A percentile compares a stretch with the other conserved stretches of the same genome.
Conservation (phyloP, 106 monocot species). For the Dioscorea alata region DNA sequence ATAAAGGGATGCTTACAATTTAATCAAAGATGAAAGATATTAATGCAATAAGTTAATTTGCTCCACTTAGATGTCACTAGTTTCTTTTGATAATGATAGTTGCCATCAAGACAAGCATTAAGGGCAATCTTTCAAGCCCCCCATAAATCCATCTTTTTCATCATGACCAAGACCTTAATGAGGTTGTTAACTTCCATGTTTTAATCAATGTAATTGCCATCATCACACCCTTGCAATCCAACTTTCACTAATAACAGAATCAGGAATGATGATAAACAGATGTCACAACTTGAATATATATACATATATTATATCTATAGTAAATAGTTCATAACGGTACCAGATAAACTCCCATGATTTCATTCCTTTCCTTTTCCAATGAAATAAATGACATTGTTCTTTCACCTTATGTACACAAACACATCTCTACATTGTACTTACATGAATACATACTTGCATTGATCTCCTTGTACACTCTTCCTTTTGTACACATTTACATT, state of each 20-base stretch:
- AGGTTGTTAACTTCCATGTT: slow-evolving; percentile 1
- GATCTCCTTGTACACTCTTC: too few relatives aligned
- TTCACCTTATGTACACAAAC: too few relatives aligned
- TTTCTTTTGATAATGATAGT: background rate
- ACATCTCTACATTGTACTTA: too few relatives aligned
- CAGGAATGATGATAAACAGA: background rate
- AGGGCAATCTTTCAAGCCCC: background rate
- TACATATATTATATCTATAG: too few relatives aligned
- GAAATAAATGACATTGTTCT: too few relatives aligned
- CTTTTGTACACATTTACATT: too few relatives aligned
- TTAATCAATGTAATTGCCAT: background rate
- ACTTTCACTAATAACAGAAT: slow-evolving; percentile 4
- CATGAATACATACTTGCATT: too few relatives aligned
- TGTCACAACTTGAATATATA: slow-evolving; percentile 1
- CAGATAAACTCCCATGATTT: too few relatives aligned
- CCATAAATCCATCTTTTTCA: background rate
- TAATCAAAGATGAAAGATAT: too few relatives aligned
- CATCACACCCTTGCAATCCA: background rate
- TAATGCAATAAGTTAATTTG: too few relatives aligned
- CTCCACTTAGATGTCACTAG: background rate
- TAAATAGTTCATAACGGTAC: background rate
- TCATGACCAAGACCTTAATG: background rate
- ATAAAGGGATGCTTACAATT: too few relatives aligned
- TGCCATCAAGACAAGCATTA: slow-evolving; percentile 1
- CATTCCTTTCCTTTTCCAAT: too few relatives aligned